Evolutionary conservation across 441 rosid species (phyloP).

Genomic region (Arabidopsis lyrata): DNA sequence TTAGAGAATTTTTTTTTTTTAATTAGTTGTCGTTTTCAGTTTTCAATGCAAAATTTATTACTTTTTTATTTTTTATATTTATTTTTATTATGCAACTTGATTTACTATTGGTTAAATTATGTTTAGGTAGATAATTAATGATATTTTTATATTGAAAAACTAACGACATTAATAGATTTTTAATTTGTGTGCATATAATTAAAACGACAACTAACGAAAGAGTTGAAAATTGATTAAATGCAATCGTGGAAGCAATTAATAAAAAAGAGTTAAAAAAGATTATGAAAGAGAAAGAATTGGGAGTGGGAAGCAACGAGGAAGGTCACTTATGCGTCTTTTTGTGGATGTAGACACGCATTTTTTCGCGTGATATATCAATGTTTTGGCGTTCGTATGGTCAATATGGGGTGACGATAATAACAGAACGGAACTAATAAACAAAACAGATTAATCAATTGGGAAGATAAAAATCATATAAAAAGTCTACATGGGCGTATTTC

Average conservation of each 20-base stretch:
- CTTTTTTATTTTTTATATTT: too few species aligned
- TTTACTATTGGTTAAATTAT: too few species aligned
- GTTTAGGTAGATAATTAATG: too few species aligned
- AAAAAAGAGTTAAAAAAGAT: neutral
- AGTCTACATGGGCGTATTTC: constrained; percentile 3
- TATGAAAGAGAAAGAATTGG: constrained; percentile 27
- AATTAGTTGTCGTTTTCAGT: too few species aligned
- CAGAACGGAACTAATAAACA: neutral
- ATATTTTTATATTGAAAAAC: too few species aligned
- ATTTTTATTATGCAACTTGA: too few species aligned
- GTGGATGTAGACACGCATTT: constrained; percentile 37
- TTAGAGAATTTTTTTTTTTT: too few species aligned
- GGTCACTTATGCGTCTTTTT: constrained; percentile 36
- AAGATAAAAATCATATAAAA: constrained; percentile 9
- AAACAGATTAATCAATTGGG: neutral
- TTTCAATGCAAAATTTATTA: too few species aligned
- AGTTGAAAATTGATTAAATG: neutral
- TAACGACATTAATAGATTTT: too few species aligned
- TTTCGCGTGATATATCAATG: neutral
- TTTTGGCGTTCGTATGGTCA: constrained; percentile 34
- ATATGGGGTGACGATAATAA: constrained; percentile 19
- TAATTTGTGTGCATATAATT: too few species aligned
- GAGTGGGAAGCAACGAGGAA: constrained; percentile 46
- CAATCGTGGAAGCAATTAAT: constrained; percentile 26
- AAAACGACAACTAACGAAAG: too few species aligned